phyloP scores from a whole-genome alignment of 345 rosid species.

The Syzygium oleosum region DNA sequence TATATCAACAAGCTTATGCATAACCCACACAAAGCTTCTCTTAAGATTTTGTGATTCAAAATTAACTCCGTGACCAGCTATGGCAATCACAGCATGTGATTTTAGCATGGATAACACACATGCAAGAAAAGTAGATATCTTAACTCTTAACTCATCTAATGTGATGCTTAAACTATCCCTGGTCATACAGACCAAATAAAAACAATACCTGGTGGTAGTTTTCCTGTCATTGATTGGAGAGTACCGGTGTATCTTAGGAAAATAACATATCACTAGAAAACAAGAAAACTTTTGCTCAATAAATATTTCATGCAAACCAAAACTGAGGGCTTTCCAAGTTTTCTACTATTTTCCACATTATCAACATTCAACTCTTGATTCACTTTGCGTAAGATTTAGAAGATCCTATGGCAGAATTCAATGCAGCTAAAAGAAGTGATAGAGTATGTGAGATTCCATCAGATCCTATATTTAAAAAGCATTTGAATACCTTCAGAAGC shows the following conservation, averaged over 20 bases:
- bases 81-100: not conserved
- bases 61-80: not conserved
- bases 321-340: not conserved
- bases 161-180: not conserved
- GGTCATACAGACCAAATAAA: not conserved
- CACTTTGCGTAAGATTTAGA: not conserved
- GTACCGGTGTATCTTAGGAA: not conserved
- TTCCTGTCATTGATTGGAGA: not conserved
- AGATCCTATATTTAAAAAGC: not conserved
- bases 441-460: not conserved
- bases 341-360: not conserved
- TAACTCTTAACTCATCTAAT: not conserved
- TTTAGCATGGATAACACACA: not conserved
- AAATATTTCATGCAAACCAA: not conserved
- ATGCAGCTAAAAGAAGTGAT: not conserved
- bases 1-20: not conserved
- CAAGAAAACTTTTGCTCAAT: not conserved
- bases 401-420: not conserved
- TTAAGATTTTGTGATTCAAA: not conserved
- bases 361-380: not conserved
- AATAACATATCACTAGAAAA: not conserved
- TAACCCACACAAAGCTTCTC: not conserved
- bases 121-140: not conserved
- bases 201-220: not conserved
- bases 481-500: constrained; percentile 69